Conservation (phyloP, 768 basidiomycete genomes). For the Kwoniella dendrophila region DNA sequence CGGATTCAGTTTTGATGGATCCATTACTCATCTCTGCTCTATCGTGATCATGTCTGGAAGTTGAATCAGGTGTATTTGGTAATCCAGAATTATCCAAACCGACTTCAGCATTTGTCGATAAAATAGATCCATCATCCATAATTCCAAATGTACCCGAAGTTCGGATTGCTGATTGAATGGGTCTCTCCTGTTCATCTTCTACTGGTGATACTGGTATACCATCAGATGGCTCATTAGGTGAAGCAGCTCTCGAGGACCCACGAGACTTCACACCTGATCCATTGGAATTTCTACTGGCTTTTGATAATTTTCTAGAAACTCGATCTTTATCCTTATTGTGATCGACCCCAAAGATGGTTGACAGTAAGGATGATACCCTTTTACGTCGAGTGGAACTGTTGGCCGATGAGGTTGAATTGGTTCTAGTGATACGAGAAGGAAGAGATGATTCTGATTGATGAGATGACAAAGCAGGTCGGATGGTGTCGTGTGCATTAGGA, state of each 20-base stretch:
- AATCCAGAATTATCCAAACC: no score
- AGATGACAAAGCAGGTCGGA: neutral
- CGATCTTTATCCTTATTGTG: neutral
- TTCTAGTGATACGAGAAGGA: neutral
- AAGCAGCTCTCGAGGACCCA: constrained; percentile 4
- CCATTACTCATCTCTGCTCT: constrained; percentile 17
- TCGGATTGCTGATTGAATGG: constrained; percentile 27
- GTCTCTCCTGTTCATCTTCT: neutral
- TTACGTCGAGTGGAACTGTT: constrained; percentile 13
- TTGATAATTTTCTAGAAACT: constrained; percentile 15
- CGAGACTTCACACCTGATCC: constrained; percentile 3
- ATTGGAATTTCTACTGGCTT: constrained; percentile 1
- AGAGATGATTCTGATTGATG: constrained; percentile 17
- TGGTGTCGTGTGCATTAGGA: neutral
- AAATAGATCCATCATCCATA: constrained; percentile 40
- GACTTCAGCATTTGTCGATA: neutral
- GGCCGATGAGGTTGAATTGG: neutral
- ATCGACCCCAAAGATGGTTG: constrained; percentile 10
- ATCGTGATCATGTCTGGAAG: constrained; percentile 1
- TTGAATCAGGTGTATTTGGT: neutral
- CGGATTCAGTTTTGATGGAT: constrained; percentile 12
- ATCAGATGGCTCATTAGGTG: neutral
- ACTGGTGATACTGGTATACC: neutral
- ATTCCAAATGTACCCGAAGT: constrained; percentile 42
- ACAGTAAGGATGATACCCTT: constrained; percentile 19